A percentile compares a stretch with the other conserved stretches of the same genome.
phyloP scores from a whole-genome alignment of 306 rosid genomes.

The Castanopsis chinensis region DNA sequence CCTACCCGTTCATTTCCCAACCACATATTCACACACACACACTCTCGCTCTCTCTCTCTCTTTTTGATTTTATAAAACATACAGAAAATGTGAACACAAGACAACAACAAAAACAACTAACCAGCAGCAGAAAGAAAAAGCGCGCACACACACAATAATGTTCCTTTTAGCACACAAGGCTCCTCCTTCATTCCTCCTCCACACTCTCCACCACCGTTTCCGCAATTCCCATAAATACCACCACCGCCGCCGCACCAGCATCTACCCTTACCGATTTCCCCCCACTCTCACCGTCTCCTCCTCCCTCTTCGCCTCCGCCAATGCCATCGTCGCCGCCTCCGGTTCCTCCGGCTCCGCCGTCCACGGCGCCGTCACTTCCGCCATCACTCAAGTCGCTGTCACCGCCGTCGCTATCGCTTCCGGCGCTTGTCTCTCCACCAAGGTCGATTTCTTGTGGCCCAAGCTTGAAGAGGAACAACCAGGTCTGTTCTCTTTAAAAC shows the following conservation, averaged over 20 bases:
- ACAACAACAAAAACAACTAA: not conserved
- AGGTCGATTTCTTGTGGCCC: conserved; percentile 93
- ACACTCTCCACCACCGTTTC: conserved; percentile 32
- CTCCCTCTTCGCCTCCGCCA: conserved; percentile 21
- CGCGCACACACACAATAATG: conserved; percentile 23
- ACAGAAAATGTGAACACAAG: conserved; percentile 35
- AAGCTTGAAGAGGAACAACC: conserved; percentile 74
- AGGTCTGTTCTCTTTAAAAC: conserved; percentile 38
- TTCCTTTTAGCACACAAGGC: conserved; percentile 41
- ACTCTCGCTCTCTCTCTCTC: not conserved
- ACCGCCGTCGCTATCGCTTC: conserved; percentile 97
- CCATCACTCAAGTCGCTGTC: conserved; percentile 94
- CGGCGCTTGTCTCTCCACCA: conserved; percentile 96
- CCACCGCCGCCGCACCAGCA: conserved; percentile 52
- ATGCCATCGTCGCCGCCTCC: conserved; percentile 52
- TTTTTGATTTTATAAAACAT: not conserved
- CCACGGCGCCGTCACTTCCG: conserved; percentile 86
- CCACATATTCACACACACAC: not conserved
- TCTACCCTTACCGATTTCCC: conserved; percentile 37
- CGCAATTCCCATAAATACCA: conserved; percentile 43
- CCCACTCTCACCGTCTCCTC: conserved; percentile 46
- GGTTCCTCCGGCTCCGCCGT: conserved; percentile 62
- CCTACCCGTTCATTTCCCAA: not conserved
- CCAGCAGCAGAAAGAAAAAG: conserved; percentile 14
- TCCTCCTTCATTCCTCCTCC: conserved; percentile 38